Base-by-base conservation (phyloP, 2,329 filamentous ascomycete species). In the Penicillium sp. region DNA sequence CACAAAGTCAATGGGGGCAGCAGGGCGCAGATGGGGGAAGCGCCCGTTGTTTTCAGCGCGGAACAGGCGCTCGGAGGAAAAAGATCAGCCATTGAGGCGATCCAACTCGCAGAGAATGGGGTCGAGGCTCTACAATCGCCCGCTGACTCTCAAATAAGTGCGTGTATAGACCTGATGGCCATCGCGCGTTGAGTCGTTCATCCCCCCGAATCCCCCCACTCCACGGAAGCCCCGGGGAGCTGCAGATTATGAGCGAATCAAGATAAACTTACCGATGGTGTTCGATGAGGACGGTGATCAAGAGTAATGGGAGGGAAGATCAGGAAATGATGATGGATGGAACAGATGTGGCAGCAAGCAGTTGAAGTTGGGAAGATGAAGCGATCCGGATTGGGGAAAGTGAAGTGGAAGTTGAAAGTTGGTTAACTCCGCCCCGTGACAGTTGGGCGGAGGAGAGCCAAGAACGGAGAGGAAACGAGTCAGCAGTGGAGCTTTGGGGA, bases 391-490 rank as follows among this genome's bases (percentile, higher is more conserved):
- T 60, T 53, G 60, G 58, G 63, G 59, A 47, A 60, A 61, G 45
- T 47, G 53, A 60, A 30, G 51, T 56, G 55, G 37, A 54, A 54
- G 53, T 54, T 42, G 40, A 19, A 42, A 42, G 51, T 22, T 42
- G 53, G 37, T 53, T 53, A 65, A 65, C 64, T 66, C 64, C 64
- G 61, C 64, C 64, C 63, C 58, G 61, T 61, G 53, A 38, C 37
- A 55, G 59, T 30, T 57, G 45, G 54, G 58, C 45, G 59, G 53
- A 45, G 61, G 56, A 57, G 53, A 65, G 65, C 65, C 65, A 66
- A 66, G 65, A 65, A 63, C 62, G 65, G 62, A 61, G 62, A 61
- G 64, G 62, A 57, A 58, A n/a, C n/a, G n/a, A n/a, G n/a, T n/a
- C n/a, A 59, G 60, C 60, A 63, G 60, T 60, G 54, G 60, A 49